A percentile compares a stretch with the other conserved stretches of the same genome.
phyloP scores from a whole-genome alignment of 1,284 basidiomycete species.

The Laetiporus sulphureus region DNA sequence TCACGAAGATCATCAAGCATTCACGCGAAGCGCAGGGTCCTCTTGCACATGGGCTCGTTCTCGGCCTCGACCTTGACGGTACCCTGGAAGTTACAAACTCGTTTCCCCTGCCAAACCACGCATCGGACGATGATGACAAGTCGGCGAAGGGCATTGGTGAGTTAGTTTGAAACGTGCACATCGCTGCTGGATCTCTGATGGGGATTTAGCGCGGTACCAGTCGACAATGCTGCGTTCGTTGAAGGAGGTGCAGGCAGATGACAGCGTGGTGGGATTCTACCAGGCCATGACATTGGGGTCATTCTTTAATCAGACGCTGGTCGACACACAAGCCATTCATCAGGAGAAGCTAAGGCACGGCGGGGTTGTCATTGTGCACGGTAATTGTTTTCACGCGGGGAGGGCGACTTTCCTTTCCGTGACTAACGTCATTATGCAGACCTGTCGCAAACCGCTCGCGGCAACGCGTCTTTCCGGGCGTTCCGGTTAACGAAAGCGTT shows the following conservation, averaged over 20 bases:
- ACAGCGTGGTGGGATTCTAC: conserved; percentile 96
- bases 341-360: conserved; percentile 78
- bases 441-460: conserved; percentile 69
- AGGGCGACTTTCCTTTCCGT: conserved; percentile 1
- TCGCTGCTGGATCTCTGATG: conserved; percentile 4
- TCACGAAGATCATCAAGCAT: conserved; percentile 91
- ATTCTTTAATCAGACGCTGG: conserved; percentile 86
- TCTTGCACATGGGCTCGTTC: conserved; percentile 76
- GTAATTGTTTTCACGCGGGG: conserved; percentile 32
- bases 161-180: conserved; percentile 14
- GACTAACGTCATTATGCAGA: conserved; percentile 32
- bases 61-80: conserved; percentile 91
- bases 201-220: conserved; percentile 68
- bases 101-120: conserved; percentile 77
- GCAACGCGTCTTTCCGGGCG: conserved; percentile 88
- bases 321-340: conserved; percentile 84
- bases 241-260: conserved; percentile 90
- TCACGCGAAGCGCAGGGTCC: conserved; percentile 59
- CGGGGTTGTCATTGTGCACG: conserved; percentile 87
- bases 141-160: conserved; percentile 63
- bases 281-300: conserved; percentile 86
- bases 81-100: conserved; percentile 89
- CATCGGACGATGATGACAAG: conserved; percentile 73
- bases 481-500: conserved; percentile 85
- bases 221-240: conserved; percentile 80